Conservation (phyloP, 257 asterid species). For the Solanum arcanum region DNA sequence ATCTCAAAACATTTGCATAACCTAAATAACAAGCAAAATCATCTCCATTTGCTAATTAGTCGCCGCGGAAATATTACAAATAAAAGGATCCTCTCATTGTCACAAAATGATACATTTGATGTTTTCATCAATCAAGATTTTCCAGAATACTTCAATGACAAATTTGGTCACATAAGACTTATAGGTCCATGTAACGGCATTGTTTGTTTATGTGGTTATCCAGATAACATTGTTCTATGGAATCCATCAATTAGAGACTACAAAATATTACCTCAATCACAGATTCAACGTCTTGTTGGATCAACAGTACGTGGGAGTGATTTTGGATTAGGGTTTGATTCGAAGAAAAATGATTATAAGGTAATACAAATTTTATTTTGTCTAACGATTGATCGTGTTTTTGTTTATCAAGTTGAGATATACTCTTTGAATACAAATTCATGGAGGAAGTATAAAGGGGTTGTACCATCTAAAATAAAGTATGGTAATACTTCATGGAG, state of each 20-base stretch:
- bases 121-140: slow-evolving; percentile 19
- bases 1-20: slow-evolving; percentile 11
- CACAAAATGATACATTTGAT: neutral
- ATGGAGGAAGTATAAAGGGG: slow-evolving; percentile 26
- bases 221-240: slow-evolving; percentile 43
- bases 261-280: slow-evolving; percentile 23
- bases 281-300: slow-evolving; percentile 10
- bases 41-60: slow-evolving; percentile 16
- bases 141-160: slow-evolving; percentile 18
- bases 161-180: slow-evolving; percentile 37
- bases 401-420: slow-evolving; percentile 35
- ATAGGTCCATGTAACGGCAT: slow-evolving; percentile 49
- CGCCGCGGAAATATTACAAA: slow-evolving; percentile 27
- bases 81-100: slow-evolving; percentile 24
- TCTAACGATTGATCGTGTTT: neutral
- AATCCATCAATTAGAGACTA: slow-evolving; percentile 36
- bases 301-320: slow-evolving; percentile 39
- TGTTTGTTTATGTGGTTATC: slow-evolving; percentile 38
- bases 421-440: slow-evolving; percentile 20
- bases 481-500: slow-evolving; percentile 34
- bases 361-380: slow-evolving; percentile 43
- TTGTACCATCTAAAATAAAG: slow-evolving; percentile 36
- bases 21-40: neutral
- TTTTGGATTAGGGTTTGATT: slow-evolving; percentile 37
- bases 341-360: slow-evolving; percentile 22